Evolutionary conservation across 2,329 filamentous ascomycete genomes (phyloP), one percentile per base, ranked within the genome.

Genomic region (Fusarium miscanthi): DNA sequence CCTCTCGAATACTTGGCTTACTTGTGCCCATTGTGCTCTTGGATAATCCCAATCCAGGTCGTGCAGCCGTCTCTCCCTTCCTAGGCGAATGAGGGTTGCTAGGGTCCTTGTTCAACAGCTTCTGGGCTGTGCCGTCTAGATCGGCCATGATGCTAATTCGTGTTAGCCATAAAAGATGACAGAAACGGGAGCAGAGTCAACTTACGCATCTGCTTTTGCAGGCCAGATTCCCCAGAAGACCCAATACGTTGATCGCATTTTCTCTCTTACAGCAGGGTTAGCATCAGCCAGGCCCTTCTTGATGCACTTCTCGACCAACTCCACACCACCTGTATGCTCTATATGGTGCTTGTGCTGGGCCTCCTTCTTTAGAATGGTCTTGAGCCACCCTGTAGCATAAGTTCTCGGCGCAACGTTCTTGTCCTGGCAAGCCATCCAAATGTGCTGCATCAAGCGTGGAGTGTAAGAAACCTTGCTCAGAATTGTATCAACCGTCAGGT

Each of bases 351-450:
- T 97, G 82, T 97, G 93, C 70, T 89, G 87, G 2, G 89, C 84
- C 79, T 97, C 93, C 76, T 94, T 93, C 74, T 88, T 91, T 42
- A 99, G 83, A 25, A 98, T 82, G 2, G 92, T 97, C 81, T 91
- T 93, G 35, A 98, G 84, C 96, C 96, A 99, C 12, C 88, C 91
- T 5, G 92, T 87, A 4, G 91, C 92, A 81, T 92, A 97, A 3
- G 89, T 89, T 69, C 96, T 90, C 21, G 95, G 92, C 78, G 96
- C 93, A 5, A 95, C 92, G 78, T 98, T 98, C 85, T 98, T 98
- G 84, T 99, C 95, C 80, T 97, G 92, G 70, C 89, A 92, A 30
- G 95, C 95, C 59, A 85, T 84, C 85, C 91, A 93, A 52, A 98
- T 86, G 77, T 98, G 95, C 80, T 97, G 93, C 86, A 98, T 88